Base-by-base conservation (phyloP, 208 protist genomes). In the Leishmania braziliensis region DNA sequence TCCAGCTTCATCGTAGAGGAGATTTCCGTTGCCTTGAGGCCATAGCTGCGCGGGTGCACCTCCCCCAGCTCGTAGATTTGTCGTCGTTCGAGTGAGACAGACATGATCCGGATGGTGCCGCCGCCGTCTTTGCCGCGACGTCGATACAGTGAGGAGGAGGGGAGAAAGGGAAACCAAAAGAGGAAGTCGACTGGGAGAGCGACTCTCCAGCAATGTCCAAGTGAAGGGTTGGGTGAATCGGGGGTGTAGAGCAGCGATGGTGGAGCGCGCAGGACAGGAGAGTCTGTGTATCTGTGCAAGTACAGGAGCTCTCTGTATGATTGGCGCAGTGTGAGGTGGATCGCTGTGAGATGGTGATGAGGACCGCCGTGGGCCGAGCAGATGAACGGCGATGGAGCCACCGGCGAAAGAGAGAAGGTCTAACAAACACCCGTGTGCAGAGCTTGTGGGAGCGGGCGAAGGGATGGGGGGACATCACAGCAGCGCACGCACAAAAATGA, bases 1-100 rank as follows among this genome's bases (percentile, higher is more conserved):
- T 88, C 74, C 46, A 90, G 79, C 66, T 81, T 66, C 23, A 79
- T 20, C 0, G 77, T 82, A 14, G 72, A 29, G 23, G 75, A 39
- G 33, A 87, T 39, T 1, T 72, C 62, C 9, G 66, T 63, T 20
- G 77, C 75, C 66, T 26, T 43, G 36, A 90, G 18, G 20, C 83
- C 80, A 43, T 80, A 84, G 73, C 76, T 71, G 20, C 84, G 81
- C n/a, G 70, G 50, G 26, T 60, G 46, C 48, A 75, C 50, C 8
- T 75, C 58, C 6, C 71, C 29, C 43, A 84, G 58, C 58, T 88
- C 80, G 56, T 75, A 58, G 29, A 88, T 68, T 33, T 66, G 36
- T 54, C 84, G 81, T 9, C 71, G 66, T 54, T 74, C 39, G 9
- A 84, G 75, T 48, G 79, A 84, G 58, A 84, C 26, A 2, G 63